A percentile compares a stretch with the other conserved stretches of the same genome.
phyloP scores from a whole-genome alignment of 495 filamentous ascomycete species.

The Massariosphaeria phaeospora region DNA sequence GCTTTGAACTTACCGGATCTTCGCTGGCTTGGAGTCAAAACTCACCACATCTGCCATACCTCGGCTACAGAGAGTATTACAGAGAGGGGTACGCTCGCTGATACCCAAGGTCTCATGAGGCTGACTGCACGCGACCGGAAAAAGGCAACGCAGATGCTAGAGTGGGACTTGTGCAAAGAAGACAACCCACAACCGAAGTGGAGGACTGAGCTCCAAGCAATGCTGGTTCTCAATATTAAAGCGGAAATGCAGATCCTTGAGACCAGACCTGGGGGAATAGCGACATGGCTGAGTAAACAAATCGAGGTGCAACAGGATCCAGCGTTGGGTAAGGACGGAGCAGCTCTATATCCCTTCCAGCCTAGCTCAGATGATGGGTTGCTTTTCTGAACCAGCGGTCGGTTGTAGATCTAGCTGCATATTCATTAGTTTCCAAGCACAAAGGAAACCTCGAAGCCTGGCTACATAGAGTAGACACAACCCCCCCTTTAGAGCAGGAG shows the following conservation, averaged over 20 bases:
- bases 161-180: slow-evolving; percentile 47
- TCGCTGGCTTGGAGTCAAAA: slow-evolving; percentile 70
- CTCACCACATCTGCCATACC: slow-evolving; percentile 49
- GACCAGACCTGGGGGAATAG: slow-evolving; percentile 17
- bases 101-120: slow-evolving; percentile 44
- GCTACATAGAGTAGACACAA: too few relatives aligned
- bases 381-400: slow-evolving; percentile 8
- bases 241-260: slow-evolving; percentile 85
- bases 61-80: slow-evolving; percentile 15
- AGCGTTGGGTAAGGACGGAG: not conserved
- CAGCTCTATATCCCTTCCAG: not conserved
- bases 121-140: slow-evolving; percentile 63
- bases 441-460: too few relatives aligned
- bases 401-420: too few relatives aligned
- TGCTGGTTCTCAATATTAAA: slow-evolving; percentile 83
- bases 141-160: slow-evolving; percentile 63
- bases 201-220: slow-evolving; percentile 68
- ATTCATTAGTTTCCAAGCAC: too few relatives aligned
- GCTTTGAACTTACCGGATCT: slow-evolving; percentile 53
- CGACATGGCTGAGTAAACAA: slow-evolving; percentile 17
- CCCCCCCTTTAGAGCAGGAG: too few relatives aligned
- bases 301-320: slow-evolving; percentile 6
- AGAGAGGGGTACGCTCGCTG: slow-evolving; percentile 10
- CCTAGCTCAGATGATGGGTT: slow-evolving; percentile 8
- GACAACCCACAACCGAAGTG: slow-evolving; percentile 52